A percentile compares a stretch with the other conserved stretches of the same genome.
Evolutionary conservation across 1,139 yeast species (phyloP).

Genomic region (Nakaseomyces delphensis): DNA sequence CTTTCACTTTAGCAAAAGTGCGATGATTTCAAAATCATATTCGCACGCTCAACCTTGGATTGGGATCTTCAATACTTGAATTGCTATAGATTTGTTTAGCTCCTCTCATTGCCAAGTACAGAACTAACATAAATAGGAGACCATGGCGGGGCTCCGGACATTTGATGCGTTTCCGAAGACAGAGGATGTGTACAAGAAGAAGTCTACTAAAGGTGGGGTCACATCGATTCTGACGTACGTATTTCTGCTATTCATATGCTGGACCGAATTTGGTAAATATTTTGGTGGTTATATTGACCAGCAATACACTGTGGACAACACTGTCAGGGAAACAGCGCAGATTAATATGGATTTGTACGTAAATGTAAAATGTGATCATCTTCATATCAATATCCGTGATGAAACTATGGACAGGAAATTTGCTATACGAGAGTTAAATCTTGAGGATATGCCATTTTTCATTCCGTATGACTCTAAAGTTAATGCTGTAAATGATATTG

Average conservation of each 20-base stretch:
- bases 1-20: too few species aligned
- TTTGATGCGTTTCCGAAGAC: slow-evolving; percentile 93
- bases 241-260: slow-evolving; percentile 56
- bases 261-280: slow-evolving; percentile 83
- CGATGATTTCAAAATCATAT: too few species aligned
- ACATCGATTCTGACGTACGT: slow-evolving; percentile 60
- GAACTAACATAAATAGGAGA: neutral
- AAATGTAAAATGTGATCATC: slow-evolving; percentile 71
- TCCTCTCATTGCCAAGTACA: too few species aligned
- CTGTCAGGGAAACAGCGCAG: slow-evolving; percentile 50
- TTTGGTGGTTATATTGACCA: slow-evolving; percentile 78
- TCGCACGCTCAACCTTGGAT: too few species aligned
- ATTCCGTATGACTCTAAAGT: slow-evolving; percentile 44
- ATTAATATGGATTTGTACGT: slow-evolving; percentile 75
- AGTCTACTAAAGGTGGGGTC: slow-evolving; percentile 68
- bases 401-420: slow-evolving; percentile 65
- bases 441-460: slow-evolving; percentile 51
- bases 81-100: too few species aligned
- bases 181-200: slow-evolving; percentile 62
- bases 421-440: slow-evolving; percentile 66
- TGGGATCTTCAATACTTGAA: too few species aligned
- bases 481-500: slow-evolving; percentile 40
- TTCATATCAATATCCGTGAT: slow-evolving; percentile 74
- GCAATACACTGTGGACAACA: slow-evolving; percentile 64
- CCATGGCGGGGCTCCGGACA: slow-evolving; percentile 40